Percentiles rank a stretch among this genome's conserved stretches.
These are phyloP conservation scores for Phytophthora foliorum DNA, from an alignment of 352 stramenopile genomes.

Conservation along the genomic window DNA sequence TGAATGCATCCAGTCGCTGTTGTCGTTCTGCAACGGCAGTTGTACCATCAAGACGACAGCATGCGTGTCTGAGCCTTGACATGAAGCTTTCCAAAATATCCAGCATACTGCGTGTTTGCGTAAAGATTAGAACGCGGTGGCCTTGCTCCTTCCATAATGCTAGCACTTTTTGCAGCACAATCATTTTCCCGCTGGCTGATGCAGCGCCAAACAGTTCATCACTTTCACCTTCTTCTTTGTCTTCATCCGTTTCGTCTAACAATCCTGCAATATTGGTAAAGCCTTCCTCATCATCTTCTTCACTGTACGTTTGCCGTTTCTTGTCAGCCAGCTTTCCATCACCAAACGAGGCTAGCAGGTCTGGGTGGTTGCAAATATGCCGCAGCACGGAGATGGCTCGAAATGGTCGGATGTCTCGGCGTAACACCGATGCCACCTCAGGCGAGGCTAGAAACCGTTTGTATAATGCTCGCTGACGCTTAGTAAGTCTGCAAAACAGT, in stretches of 20 bases:
- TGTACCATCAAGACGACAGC: conserved; percentile 96
- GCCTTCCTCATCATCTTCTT: conserved; percentile 34
- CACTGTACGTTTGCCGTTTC: conserved; percentile 40
- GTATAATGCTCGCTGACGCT: conserved; percentile 93
- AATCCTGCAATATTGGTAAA: conserved; percentile 21
- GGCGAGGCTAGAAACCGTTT: conserved; percentile 92
- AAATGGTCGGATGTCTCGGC: conserved; percentile 85
- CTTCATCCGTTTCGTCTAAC: conserved; percentile 26
- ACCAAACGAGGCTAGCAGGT: conserved; percentile 89
- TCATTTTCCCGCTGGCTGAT: conserved; percentile 96
- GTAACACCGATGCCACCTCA: conserved; percentile 93
- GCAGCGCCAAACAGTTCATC: conserved; percentile 50
- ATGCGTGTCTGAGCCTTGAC: conserved; percentile 86
- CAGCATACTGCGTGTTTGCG: conserved; percentile 97
- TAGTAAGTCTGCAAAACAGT: conserved; percentile 96
- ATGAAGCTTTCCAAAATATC: conserved; percentile 97
- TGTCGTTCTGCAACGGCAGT: conserved; percentile 96
- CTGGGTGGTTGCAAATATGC: conserved; percentile 99
- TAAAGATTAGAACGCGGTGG: conserved; percentile 98
- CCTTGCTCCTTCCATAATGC: conserved; percentile 95
- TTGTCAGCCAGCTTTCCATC: conserved; percentile 42
- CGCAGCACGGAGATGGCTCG: conserved; percentile 96
- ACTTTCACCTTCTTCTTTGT: conserved; percentile 32
- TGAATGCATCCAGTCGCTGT: conserved; percentile 97
- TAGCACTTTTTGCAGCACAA: conserved; percentile 97